Base-by-base conservation (phyloP, 2,329 filamentous ascomycete species). In the Ophiostoma ulmi region DNA sequence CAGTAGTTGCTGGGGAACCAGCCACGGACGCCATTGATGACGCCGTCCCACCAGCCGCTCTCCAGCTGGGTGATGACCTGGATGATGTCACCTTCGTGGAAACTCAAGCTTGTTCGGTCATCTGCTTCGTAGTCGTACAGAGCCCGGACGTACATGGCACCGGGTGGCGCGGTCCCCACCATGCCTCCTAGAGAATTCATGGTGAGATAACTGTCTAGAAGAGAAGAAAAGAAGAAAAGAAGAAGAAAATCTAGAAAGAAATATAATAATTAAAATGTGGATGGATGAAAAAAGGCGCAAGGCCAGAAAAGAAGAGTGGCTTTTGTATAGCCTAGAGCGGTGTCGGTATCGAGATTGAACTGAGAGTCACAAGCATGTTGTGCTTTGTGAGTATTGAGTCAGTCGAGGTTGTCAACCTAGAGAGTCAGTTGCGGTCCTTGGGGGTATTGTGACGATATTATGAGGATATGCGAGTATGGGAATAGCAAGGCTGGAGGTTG, bases 1-100 rank as follows among this genome's bases (percentile, higher is more conserved):
- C 95, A 98, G 82, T 99, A 99, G 80, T 99, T 99, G 84, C 94
- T 98, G 52, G 95, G 95, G 80, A 99, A 99, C 95, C 95, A 99
- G 79, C 95, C 95, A 78, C 95, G 90, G 75, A 97, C 91, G 72
- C 94, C 93, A 77, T 97, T 95, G 79, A 99, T 97, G 70, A 99
- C 93, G 67, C 95, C 95, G 82, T 99, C 95, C 95, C 95, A 99
- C 95, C 95, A 99, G 71, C 95, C 95, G 77, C 94, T 98, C 80
- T 99, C 95, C 71, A 98, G 86, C 81, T 97, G 94, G 69, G 95
- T 99, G 76, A 99, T 94, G 76, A 99, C 95, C 82, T 98, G 94
- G 77, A 99, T 99, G 75, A 98, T 89, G 81, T 99, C 95, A 77
- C 95, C 95, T 80, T 97, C 91, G 76, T 93, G 92, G 81, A 99